Evolutionary conservation across 2,329 filamentous ascomycete genomes (phyloP), one percentile per base, ranked within the genome.

Genomic region (Colletotrichum viniferum): DNA sequence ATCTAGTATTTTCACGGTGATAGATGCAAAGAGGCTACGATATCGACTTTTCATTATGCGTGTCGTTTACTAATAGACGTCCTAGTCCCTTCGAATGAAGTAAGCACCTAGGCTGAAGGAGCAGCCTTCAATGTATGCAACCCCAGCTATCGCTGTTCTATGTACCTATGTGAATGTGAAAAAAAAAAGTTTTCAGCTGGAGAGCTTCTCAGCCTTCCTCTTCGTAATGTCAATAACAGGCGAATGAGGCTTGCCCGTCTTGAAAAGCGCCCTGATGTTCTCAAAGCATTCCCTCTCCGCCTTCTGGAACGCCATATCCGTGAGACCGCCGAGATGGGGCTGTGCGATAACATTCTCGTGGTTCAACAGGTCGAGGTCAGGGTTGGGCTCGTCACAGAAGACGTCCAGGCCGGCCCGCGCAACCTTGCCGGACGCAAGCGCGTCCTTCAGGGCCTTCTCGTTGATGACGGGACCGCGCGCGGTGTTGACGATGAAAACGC

Each of bases 401-500:
- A 89, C 88, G 76, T 90, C 88, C 48, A 90, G 73, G 1, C 89
- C 89, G 1, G 87, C 88, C 6, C 86, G 80, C 2, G 82, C 81
- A 3, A 90, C 76, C 66, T 87, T 87, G 0, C 88, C 87, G 7
- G 80, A 84, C 70, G 88, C 84, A 6, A 91, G 77, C 0, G 88
- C 89, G 13, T 81, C 79, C 7, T 88, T 83, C 18, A 91, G 78
- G 0, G 88, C 88, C 5, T 80, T 78, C 77, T 90, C 88, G 73
- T 90, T 85, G 1, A 91, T 80, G 4, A 90, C 80, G 14, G 84
- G 84, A 0, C 89, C 89, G 0, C 89, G 84, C 0, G 88, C 86
- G 0, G 89, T 90, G 78, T 91, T 91, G 36, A 90, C 81, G 5
- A 91, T 78, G 69, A 87, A 85, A 0, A 82, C 80, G 0, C 88